phyloP scores from a whole-genome alignment of 2,329 filamentous ascomycete genomes.

The Sporothrix brasiliensis region DNA sequence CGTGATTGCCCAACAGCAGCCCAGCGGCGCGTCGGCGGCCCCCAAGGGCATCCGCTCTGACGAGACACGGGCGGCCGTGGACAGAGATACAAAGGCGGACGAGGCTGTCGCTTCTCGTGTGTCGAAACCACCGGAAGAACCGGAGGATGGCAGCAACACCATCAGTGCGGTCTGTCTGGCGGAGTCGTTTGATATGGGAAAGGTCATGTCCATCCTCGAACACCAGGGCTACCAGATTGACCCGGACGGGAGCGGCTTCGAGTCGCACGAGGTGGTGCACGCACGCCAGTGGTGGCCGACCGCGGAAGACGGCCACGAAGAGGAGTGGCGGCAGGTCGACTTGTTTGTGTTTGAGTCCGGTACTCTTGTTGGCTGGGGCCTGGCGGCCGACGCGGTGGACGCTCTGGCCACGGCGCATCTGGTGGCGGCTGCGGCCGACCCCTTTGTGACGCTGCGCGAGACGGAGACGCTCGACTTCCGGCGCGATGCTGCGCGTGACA shows the following conservation, averaged over 20 bases:
- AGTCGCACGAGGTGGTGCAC: conserved; percentile 64
- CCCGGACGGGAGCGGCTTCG: conserved; percentile 63
- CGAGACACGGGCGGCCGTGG: background rate
- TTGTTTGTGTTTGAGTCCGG: conserved; percentile 96
- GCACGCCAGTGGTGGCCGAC: conserved; percentile 49
- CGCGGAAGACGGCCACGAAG: conserved; percentile 44
- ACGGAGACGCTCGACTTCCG: conserved; percentile 88
- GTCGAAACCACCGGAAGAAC: conserved; percentile 26
- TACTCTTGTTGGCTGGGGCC: conserved; percentile 88
- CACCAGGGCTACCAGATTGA: conserved; percentile 64
- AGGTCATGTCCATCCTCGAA: conserved; percentile 60
- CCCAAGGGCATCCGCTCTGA: conserved; percentile 8
- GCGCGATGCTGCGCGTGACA: conserved; percentile 71
- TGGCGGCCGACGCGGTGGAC: conserved; percentile 73
- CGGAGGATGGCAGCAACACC: conserved; percentile 46
- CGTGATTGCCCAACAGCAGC: conserved; percentile 74
- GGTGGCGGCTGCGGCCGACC: conserved; percentile 72
- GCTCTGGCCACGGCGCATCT: conserved; percentile 72
- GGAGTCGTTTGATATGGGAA: conserved; percentile 65
- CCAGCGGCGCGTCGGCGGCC: conserved; percentile 41
- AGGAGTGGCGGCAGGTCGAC: conserved; percentile 67
- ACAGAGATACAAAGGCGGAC: conserved; percentile 27
- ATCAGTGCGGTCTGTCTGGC: conserved; percentile 65
- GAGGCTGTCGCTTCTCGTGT: conserved; percentile 28
- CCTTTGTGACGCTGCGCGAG: conserved; percentile 72